Evolutionary conservation across 371 early-diverging fungal species (phyloP).

Genomic region (Fennellomyces sp.): DNA sequence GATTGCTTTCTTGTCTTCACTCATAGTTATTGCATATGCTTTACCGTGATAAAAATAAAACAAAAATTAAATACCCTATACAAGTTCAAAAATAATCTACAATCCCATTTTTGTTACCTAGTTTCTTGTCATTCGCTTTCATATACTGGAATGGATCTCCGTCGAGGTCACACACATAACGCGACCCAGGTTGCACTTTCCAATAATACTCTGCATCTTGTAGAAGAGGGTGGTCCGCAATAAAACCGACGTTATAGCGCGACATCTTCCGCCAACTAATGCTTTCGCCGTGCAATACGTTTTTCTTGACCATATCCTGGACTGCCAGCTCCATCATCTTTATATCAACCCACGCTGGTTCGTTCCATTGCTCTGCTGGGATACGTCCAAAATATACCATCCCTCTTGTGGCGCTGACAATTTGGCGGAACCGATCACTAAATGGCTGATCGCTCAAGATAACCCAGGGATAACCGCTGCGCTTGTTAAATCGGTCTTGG

Average conservation of each 20-base stretch:
- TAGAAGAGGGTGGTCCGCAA: conserved; percentile 65
- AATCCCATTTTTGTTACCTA: too few species aligned
- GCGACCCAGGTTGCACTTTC: conserved; percentile 42
- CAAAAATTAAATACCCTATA: too few species aligned
- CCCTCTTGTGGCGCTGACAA: conserved; percentile 9
- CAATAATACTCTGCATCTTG: conserved; percentile 42
- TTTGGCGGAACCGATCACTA: conserved; percentile 24
- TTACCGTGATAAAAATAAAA: too few species aligned
- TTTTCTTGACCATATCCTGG: conserved; percentile 9
- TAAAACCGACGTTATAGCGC: conserved; percentile 80
- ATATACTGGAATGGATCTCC: conserved; percentile 40
- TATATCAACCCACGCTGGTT: conserved; percentile 38
- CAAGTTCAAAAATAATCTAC: too few species aligned
- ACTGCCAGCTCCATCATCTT: conserved; percentile 22
- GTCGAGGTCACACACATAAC: conserved; percentile 33
- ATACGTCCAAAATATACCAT: conserved; percentile 38
- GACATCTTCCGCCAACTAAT: conserved; percentile 33
- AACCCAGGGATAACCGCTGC: conserved; percentile 38
- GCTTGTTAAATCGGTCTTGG: conserved; percentile 33
- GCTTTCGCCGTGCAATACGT: conserved; percentile 19
- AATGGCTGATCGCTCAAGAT: conserved; percentile 33
- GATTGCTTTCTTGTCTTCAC: conserved; percentile 80
- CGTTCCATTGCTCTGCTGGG: conserved; percentile 30
- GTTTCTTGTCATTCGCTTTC: conserved; percentile 40
- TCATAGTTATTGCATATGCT: conserved; percentile 70